Base-by-base conservation (phyloP, 306 rosid genomes). In the Urtica urens region DNA sequence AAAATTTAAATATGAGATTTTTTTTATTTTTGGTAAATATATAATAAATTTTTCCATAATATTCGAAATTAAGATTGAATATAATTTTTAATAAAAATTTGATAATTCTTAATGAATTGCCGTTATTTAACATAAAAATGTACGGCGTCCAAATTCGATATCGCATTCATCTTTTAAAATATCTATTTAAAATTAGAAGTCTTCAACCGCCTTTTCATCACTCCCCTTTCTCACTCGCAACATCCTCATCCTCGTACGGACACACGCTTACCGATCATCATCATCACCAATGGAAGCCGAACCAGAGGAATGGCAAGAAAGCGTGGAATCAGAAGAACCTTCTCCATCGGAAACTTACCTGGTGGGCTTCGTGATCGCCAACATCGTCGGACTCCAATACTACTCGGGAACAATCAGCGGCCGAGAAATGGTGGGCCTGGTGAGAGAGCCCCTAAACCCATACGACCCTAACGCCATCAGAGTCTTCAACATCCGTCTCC, bases 361-460 rank as follows among this genome's bases (percentile, higher is more conserved):
- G 26, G 23, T 78, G 7, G 94, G 94, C 38, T 80, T 86, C 64
- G 22, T 78, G 12, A 53, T 51, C 12, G 77, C 93, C 58, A 55
- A 72, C 74, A 73, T 86, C 22, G 95, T 81, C 5, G 95, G 93
- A 5, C 2, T 64, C 9, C 60, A 60, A 5, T 21, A 76, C 85
- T 69, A 76, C 60, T 20, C 74, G 16, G 86, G 76, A 65, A 64
- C 47, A 7, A 55, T 86, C 57, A 72, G 44, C 49, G 87, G 87
- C 54, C 80, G 86, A 4, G 80, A 74, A 40, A 65, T 81, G 73
- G 85, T 81, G 46, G 86, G 79, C 39, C 68, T 86, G 0, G 56
- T 73, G 14, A 84, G 96, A 1, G 94, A 86, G n/a, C 83, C 94
- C 8, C 68, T 65, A 29, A 82, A 86, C 37, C 62, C 67, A 0